A percentile compares a stretch with the other conserved stretches of the same genome.
phyloP scores from a whole-genome alignment of 805 yeast genomes.

The Priceomyces castillae region DNA sequence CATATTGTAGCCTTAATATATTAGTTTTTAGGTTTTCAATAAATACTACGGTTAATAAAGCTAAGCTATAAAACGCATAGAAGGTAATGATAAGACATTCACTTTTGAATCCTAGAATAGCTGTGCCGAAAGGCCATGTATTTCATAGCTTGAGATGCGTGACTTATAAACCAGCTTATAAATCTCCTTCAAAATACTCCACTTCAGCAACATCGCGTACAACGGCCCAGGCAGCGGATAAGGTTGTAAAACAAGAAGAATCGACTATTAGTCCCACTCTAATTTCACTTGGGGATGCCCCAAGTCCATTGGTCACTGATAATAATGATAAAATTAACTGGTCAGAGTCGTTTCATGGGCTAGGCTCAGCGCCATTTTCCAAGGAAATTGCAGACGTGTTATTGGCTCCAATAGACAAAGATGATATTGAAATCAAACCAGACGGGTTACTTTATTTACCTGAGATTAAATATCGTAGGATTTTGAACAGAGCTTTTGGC shows the following conservation, averaged over 20 bases:
- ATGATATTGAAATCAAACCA: constrained; percentile 90
- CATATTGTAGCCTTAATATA: background rate
- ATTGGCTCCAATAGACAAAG: constrained; percentile 56
- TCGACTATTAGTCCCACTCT: background rate
- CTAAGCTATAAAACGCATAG: background rate
- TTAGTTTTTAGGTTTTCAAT: background rate
- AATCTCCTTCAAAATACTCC: background rate
- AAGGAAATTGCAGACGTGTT: constrained; percentile 58
- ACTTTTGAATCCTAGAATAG: background rate
- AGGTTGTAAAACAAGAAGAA: background rate
- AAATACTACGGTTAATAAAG: too few relatives aligned
- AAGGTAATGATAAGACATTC: background rate
- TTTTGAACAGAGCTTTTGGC: constrained; percentile 87
- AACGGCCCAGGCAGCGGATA: background rate
- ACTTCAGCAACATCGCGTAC: background rate
- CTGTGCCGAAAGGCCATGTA: too few relatives aligned
- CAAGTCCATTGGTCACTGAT: constrained; percentile 10
- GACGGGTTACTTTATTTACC: constrained; percentile 92
- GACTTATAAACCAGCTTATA: constrained; percentile 2
- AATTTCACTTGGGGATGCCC: constrained; percentile 22
- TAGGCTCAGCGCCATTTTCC: constrained; percentile 77
- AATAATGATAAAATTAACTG: constrained; percentile 51
- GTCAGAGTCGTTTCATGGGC: constrained; percentile 84
- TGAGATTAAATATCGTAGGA: constrained; percentile 91
- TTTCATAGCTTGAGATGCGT: background rate